Evolutionary conservation across 192 early-diverging fungal species (phyloP).

Genomic region (Linnemannia schmuckeri): DNA sequence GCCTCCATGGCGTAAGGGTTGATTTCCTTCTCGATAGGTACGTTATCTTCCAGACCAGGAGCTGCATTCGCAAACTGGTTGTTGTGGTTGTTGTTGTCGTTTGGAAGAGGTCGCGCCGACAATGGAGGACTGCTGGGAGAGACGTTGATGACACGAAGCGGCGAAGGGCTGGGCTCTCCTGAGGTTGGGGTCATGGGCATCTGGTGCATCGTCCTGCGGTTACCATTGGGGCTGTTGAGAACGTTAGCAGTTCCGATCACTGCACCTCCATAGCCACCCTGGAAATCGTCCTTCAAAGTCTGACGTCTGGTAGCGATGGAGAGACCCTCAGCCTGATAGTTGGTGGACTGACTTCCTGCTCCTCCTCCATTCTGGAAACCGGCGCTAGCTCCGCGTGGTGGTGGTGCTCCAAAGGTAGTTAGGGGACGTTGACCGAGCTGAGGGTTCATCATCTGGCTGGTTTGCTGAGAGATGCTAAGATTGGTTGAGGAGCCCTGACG

Average conservation of each 20-base stretch:
- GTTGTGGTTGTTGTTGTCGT: neutral
- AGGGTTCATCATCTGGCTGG: slow-evolving; percentile 48
- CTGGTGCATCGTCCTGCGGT: slow-evolving; percentile 32
- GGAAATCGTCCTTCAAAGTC: slow-evolving; percentile 46
- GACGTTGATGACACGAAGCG: slow-evolving; percentile 44
- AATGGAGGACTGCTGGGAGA: slow-evolving; percentile 29
- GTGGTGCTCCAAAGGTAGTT: slow-evolving; percentile 41
- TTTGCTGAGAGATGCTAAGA: slow-evolving; percentile 38
- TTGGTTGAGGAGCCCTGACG: slow-evolving; percentile 19
- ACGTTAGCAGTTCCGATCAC: slow-evolving; percentile 28
- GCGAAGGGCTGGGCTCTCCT: slow-evolving; percentile 19
- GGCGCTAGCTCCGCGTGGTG: slow-evolving; percentile 40
- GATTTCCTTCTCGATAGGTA: slow-evolving; percentile 3
- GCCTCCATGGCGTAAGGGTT: slow-evolving; percentile 48
- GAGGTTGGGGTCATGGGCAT: slow-evolving; percentile 22
- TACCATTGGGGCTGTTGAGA: slow-evolving; percentile 15
- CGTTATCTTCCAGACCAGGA: neutral
- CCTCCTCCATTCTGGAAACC: slow-evolving; percentile 10
- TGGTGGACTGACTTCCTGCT: neutral
- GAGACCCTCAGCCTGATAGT: slow-evolving; percentile 43
- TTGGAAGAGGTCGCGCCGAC: slow-evolving; percentile 9
- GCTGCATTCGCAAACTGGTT: slow-evolving; percentile 1
- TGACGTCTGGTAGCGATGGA: slow-evolving; percentile 39
- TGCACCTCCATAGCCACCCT: slow-evolving; percentile 45
- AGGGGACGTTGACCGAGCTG: slow-evolving; percentile 44